Base-by-base conservation (phyloP, 2,329 filamentous ascomycete genomes). In the Magnaporthiopsis rhizophila region DNA sequence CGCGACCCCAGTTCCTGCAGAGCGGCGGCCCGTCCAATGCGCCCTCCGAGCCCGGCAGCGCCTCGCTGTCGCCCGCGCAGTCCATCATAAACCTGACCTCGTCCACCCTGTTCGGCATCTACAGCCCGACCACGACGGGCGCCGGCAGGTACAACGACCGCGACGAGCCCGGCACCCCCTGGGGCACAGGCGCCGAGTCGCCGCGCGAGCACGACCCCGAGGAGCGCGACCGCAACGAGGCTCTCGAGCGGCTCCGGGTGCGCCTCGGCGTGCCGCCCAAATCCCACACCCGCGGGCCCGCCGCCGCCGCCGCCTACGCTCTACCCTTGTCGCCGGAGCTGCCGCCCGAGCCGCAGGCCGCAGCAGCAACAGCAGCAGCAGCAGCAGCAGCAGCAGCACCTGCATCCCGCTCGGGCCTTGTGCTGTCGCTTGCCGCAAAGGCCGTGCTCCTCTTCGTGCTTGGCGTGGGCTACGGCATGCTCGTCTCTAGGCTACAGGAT, bases 91-190 rank as follows among this genome's bases (percentile, higher is more conserved):
- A 97, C 73, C 83, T 99, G 66, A 97, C 92, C 4, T 89, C 90
- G 12, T 93, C 92, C 2, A 97, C 95, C 0, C 84, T 99, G 6
- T 90, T 89, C 69, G 94, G 95, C 64, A 99, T 99, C 71, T 99
- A 96, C 79, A 88, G 87, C 13, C 87, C 86, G 8, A 85, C 85
- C 0, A 61, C 64, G 62, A 65, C 65, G 74, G 74, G 63, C 71
- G 71, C 21, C 73, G 71, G 66, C 62, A 21, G 28, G 64, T 60
- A 32, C 58, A 32, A 57, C 56, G 75, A 78, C 57, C 68, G 72
- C 65, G 85, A 86, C 68, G 86, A 88, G 67, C 75, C 81, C 3
- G 80, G 82, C 64, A 92, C 89, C 13, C 91, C 91, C 2, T 95
- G 89, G 88, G 91, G 89, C 30, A 90, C 87, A 0, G 91, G 91